Evolutionary conservation across 2,329 filamentous ascomycete genomes (phyloP), one percentile per base, ranked within the genome.

Genomic region (Aotearoamyces nothofagi): DNA sequence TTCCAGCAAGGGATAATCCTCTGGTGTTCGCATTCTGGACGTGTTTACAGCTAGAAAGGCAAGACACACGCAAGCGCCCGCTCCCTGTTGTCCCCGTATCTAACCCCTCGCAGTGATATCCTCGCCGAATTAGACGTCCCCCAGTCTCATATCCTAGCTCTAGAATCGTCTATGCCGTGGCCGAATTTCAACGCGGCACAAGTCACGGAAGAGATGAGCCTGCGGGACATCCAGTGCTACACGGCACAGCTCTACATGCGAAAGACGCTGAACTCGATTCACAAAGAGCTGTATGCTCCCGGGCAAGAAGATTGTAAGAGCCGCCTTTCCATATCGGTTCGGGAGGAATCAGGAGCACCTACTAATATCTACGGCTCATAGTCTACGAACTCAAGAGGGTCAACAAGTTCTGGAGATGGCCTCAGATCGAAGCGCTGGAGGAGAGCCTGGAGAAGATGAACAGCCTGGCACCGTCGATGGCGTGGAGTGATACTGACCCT

Each of bases 41-140:
- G 5, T 92, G 82, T 48, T 58, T 94, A 37, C 87, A 96, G 46
- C 63, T 96, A 8, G 87, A 96, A 53, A 93, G 77, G 78, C 82
- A 52, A 40, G 53, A 30, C n/a, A n/a, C n/a, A n/a, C n/a, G n/a
- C n/a, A n/a, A n/a, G n/a, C n/a, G n/a, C 12, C 26, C 19, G 13
- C n/a, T 17, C 5, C 24, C 3, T 22, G 12, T 22, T n/a, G 19
- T 12, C 17, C 15, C 7, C 15, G n/a, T 22, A 15, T 10, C 16
- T 6, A 20, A 29, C 30, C 36, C n/a, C n/a, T n/a, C n/a, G 30
- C 38, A 84, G 84, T 52, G 87, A 96, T 50, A 82, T 96, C 25
- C 66, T 94, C 26, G 90, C 90, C 3, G 90, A 98, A 53, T 62
- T 96, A 34, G 67, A 60, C 10, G 55, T 70, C 3, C 66, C 68